A percentile compares a stretch with the other conserved stretches of the same genome.
These are phyloP conservation scores for Pythium rhizo-oryzae DNA, from an alignment of 352 stramenopile species.

Conservation along the genomic window DNA sequence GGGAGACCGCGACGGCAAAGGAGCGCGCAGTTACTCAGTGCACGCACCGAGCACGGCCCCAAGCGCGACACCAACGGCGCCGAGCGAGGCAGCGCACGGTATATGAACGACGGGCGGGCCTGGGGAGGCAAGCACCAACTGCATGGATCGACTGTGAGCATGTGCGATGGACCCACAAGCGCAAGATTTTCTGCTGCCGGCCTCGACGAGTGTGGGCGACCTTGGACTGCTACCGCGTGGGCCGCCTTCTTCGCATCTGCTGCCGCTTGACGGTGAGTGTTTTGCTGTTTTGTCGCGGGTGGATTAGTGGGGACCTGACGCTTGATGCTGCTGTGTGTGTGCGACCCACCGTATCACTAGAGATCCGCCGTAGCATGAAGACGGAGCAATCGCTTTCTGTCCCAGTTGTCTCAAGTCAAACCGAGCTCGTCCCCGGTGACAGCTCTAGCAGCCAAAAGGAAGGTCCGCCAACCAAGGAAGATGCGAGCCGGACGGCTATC, in stretches of 20 bases:
- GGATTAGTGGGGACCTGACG: too few species aligned
- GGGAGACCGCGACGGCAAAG: too few species aligned
- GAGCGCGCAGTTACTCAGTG: not conserved
- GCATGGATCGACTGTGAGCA: constrained; percentile 19
- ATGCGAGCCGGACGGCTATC: not conserved
- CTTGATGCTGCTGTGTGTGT: not conserved
- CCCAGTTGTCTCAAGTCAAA: not conserved
- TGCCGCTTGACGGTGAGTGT: constrained; percentile 4
- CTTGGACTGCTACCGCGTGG: not conserved
- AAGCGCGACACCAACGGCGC: not conserved
- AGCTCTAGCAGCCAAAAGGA: not conserved
- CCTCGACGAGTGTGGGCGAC: not conserved
- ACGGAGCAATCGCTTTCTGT: not conserved
- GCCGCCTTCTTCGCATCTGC: constrained; percentile 20
- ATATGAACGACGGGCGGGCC: not conserved
- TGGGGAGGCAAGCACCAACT: not conserved
- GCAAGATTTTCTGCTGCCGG: not conserved
- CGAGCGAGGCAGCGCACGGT: not conserved
- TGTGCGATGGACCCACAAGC: constrained; percentile 20
- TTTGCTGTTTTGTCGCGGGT: too few species aligned
- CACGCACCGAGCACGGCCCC: not conserved
- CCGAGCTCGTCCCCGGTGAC: not conserved
- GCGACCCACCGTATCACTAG: not conserved
- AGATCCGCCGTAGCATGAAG: constrained; percentile 14
- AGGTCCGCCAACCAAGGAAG: not conserved